Evolutionary conservation across 75 land plant species (phyloP), one percentile per base, ranked within the genome.

Genomic region (Cupressus sempervirens): DNA sequence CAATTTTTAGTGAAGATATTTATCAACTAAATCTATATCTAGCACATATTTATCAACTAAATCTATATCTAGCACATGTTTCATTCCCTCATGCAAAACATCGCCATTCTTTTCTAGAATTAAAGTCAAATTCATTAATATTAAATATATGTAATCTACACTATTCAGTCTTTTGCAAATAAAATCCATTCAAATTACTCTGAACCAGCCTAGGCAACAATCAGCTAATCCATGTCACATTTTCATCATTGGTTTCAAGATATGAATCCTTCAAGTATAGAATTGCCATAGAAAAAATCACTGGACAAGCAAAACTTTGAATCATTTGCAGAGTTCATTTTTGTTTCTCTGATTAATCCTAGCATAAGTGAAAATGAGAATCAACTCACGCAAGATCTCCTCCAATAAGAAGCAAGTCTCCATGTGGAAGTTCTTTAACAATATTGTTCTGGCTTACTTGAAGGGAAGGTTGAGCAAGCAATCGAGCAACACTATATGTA

Each of bases 361-460:
- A 79, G 81, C 52, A 79, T 11, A 20, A 79, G 48, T 9, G 29
- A 79, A 29, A 79, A 79, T 3, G 50, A 45, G 45, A 45, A 34
- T 45, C 26, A 89, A 83, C 96, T 93, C 91, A 97, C 98, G 99
- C 99, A 84, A 98, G 95, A 88, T 98, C 99, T 58, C 99, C 99
- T 58, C 99, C 99, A 88, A 98, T 88, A 72, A 98, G 90, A 82
- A 98, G 91, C 43, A 98, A 85, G 77, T 91, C 83, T 45, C 95
- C 93, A 82, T 98, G 99, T n/a, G 95, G 99, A 34, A 98, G 87
- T 36, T 43, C 36, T 81, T 29, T 70, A 30, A 30, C 11, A 43
- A 88, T 84, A 30, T 87, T 91, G 32, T 45, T 87, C 52, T 23
- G 62, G 50, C 79, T 84, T 26, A 93, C 84, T 32, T 30, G 81